These are phyloP conservation scores for Tetrapisispora pingtungensis DNA, from an alignment of 805 yeast genomes.

Conservation along the genomic window DNA sequence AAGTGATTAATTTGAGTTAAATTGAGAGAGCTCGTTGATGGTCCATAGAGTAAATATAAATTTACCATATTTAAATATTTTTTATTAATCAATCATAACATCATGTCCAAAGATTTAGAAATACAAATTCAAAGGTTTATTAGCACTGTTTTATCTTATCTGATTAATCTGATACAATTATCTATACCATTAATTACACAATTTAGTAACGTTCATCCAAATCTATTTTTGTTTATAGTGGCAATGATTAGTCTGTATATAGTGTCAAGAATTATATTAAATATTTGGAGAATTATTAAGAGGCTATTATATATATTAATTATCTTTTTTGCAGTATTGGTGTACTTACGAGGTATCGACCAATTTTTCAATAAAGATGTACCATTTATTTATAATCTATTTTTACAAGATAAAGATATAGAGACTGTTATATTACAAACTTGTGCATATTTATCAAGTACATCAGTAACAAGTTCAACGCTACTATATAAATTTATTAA, in stretches of 20 bases:
- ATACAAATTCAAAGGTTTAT: background rate
- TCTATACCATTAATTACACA: conserved; percentile 11
- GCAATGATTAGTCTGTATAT: conserved; percentile 15
- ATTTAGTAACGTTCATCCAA: conserved; percentile 27
- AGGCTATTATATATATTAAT: conserved; percentile 13
- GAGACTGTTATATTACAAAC: conserved; percentile 1
- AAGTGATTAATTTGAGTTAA: too few species aligned
- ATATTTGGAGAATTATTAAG: conserved; percentile 23
- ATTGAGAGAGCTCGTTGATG: too few species aligned
- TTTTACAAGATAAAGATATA: conserved; percentile 4
- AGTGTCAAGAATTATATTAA: conserved; percentile 24
- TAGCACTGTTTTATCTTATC: background rate
- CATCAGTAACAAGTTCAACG: conserved; percentile 1
- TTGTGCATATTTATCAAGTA: conserved; percentile 1
- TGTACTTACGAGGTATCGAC: conserved; percentile 29
- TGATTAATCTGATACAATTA: conserved; percentile 12
- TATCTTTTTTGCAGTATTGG: conserved; percentile 14
- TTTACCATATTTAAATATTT: background rate
- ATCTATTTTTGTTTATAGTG: conserved; percentile 16
- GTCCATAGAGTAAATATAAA: too few species aligned
- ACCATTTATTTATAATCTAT: conserved; percentile 8
- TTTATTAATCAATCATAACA: too few species aligned
- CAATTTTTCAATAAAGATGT: conserved; percentile 15
- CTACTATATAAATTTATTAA: background rate
- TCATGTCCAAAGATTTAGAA: background rate